phyloP scores from a whole-genome alignment of 176 grass and related monocot species.

The Aegilops tauschii region DNA sequence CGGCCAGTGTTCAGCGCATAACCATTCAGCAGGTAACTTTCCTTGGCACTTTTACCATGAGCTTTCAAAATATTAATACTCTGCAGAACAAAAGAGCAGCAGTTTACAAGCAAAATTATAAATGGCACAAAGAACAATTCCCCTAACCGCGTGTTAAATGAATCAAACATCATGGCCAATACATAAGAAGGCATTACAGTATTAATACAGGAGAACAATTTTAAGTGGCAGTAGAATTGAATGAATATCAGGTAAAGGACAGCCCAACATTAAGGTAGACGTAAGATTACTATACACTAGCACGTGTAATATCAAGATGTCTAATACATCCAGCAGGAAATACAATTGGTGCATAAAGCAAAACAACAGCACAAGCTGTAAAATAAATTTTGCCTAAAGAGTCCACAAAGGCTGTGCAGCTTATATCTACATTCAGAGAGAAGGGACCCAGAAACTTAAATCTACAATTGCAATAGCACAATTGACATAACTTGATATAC shows the following conservation, averaged over 20 bases:
- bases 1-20: conserved; percentile 87
- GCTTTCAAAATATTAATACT: conserved; percentile 98
- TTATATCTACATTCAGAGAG: not conserved
- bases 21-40: conserved; percentile 88
- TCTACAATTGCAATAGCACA: not conserved
- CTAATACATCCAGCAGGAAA: not conserved
- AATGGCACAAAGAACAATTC: not conserved
- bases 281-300: not conserved
- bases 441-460: not conserved
- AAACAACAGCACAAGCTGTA: not conserved
- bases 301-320: not conserved
- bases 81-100: conserved; percentile 31
- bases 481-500: not conserved
- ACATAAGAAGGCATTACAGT: not conserved
- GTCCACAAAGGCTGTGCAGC: not conserved
- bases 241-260: not conserved
- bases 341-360: not conserved
- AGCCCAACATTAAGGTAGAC: not conserved
- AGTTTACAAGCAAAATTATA: not conserved
- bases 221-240: not conserved
- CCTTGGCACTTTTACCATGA: conserved; percentile 81
- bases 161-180: not conserved
- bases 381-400: not conserved
- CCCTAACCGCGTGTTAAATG: not conserved
- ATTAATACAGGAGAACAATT: too few relatives aligned